Conservation (phyloP, 495 filamentous ascomycete genomes). For the Cercophora newfieldiana region DNA sequence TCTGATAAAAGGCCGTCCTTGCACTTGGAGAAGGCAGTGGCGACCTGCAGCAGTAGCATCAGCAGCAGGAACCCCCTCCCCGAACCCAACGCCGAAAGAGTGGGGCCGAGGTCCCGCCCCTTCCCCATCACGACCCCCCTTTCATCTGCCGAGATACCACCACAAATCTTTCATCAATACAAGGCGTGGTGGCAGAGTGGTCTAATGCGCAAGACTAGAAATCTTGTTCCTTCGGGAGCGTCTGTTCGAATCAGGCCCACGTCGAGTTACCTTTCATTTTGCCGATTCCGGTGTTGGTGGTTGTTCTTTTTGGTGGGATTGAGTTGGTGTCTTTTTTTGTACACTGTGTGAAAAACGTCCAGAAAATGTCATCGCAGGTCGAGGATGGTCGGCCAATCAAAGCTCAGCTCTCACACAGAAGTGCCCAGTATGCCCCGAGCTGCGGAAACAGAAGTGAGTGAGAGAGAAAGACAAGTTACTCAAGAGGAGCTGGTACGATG, state of each 20-base stretch:
- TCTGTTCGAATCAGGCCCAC: conserved; percentile 19
- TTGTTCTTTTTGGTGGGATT: too few relatives aligned
- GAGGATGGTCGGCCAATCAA: too few relatives aligned
- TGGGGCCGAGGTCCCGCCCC: not conserved
- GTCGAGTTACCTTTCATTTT: too few relatives aligned
- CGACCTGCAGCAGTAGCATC: not conserved
- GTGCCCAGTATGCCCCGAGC: too few relatives aligned
- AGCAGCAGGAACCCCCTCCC: not conserved
- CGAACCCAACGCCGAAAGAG: not conserved
- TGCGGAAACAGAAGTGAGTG: too few relatives aligned
- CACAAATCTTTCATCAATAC: not conserved
- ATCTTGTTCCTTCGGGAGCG: conserved; percentile 20
- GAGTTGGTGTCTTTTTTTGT: too few relatives aligned
- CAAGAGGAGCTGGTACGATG: too few relatives aligned
- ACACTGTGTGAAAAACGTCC: too few relatives aligned
- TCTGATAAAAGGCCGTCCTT: not conserved
- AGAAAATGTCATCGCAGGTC: too few relatives aligned
- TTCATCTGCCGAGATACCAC: not conserved
- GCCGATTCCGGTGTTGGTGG: too few relatives aligned
- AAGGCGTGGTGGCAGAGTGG: conserved; percentile 18
- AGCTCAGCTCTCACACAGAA: too few relatives aligned
- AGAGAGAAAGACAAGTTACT: too few relatives aligned
- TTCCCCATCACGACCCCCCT: not conserved
- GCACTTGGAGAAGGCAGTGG: not conserved
- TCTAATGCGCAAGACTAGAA: conserved; percentile 20